phyloP scores from a whole-genome alignment of 208 protist species.

The Crithidia thermophila region DNA sequence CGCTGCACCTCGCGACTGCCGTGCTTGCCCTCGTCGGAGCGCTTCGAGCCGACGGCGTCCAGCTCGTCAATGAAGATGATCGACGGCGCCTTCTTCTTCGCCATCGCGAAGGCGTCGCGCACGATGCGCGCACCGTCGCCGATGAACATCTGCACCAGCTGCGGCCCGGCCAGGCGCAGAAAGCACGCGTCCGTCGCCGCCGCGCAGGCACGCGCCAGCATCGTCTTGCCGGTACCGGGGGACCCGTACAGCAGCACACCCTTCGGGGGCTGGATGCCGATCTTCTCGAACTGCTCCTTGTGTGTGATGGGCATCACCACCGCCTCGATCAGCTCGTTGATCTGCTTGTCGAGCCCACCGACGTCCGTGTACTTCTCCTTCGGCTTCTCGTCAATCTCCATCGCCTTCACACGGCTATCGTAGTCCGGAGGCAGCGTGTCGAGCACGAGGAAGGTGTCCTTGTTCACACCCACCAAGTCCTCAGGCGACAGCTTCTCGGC shows the following conservation, averaged over 20 bases:
- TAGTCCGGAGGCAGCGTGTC: conserved; percentile 99
- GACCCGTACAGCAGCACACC: conserved; percentile 97
- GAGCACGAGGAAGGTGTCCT: conserved; percentile 99
- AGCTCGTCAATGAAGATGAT: conserved; percentile 99
- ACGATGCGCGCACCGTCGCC: conserved; percentile 99
- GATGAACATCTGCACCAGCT: conserved; percentile 99
- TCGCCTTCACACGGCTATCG: conserved; percentile 99
- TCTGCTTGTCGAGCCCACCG: conserved; percentile 99
- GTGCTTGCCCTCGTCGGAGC: conserved; percentile 97
- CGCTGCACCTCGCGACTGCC: conserved; percentile 99
- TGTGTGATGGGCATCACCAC: conserved; percentile 99
- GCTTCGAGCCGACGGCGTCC: conserved; percentile 99
- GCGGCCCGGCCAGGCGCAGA: conserved; percentile 99
- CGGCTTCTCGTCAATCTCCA: conserved; percentile 99
- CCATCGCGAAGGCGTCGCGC: conserved; percentile 99
- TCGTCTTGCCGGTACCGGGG: conserved; percentile 98
- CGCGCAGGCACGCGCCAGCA: conserved; percentile 99
- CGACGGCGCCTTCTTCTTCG: conserved; percentile 99
- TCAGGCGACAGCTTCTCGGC: conserved; percentile 96
- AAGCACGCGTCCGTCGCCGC: conserved; percentile 99
- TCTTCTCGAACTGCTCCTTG: conserved; percentile 97
- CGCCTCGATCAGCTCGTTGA: conserved; percentile 98
- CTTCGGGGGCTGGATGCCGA: conserved; percentile 99
- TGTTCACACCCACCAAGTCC: conserved; percentile 99
- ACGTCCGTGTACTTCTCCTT: conserved; percentile 99